Evolutionary conservation across 371 early-diverging fungal genomes (phyloP), one percentile per base, ranked within the genome.

Genomic region (Mortierella sp.): DNA sequence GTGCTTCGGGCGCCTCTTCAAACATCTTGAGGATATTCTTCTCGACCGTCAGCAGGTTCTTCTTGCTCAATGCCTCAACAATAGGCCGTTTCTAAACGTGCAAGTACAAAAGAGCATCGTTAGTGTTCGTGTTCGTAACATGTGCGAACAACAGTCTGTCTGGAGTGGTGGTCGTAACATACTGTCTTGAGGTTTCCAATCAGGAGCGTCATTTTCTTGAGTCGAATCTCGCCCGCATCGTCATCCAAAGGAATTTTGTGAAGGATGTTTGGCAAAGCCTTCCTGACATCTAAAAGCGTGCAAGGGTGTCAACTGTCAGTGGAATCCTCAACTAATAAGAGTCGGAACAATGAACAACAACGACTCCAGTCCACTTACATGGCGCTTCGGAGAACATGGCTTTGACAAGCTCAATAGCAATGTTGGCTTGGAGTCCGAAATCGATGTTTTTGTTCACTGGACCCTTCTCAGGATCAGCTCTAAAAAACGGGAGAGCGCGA

Each of bases 11-110:
- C 0, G 86, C 86, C 14, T 86, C 86, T 40, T 79, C 82, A 67
- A 86, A 86, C 79, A 86, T 76, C 70, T 86, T 86, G 51, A 86
- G 77, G 24, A 86, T 82, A 50, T 71, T 76, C 74, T 79, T 86
- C 26, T 86, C 86, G 2, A 86, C 79, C 61, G 77, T 77, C 16
- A 74, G 44, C 57, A 86, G 21, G 46, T 81, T 76, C 51, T 86
- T 86, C 54, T 81, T 81, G 72, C 79, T 71, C 71, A 69, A 31
- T 9, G 53, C 55, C 34, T 86, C 86, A 11, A 43, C 70, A 61
- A 82, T 48, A 21, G 79, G 82, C 0, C 81, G 81, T 74, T 75
- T 85, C 85, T 84, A 43, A 59, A 69, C 2, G 34, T 51, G 40
- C 9, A 46, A 54, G 53, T 10, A 34, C 69, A 40, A 16, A 16